Percentiles rank a stretch among this genome's conserved stretches.
phyloP scores from a whole-genome alignment of 139 green algal species.

The Pleodorina starrii region DNA sequence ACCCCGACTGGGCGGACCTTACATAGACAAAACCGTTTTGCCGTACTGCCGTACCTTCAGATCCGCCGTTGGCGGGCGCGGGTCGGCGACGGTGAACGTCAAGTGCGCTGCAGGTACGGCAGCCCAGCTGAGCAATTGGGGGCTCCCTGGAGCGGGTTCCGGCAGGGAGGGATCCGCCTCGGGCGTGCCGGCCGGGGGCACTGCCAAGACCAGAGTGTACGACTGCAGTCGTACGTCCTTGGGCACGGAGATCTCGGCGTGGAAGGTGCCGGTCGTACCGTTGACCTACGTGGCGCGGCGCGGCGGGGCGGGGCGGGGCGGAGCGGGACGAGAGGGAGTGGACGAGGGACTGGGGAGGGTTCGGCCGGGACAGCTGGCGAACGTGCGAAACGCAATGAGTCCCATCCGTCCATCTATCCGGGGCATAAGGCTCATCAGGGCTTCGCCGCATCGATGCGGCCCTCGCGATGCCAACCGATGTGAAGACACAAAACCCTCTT shows the following conservation, averaged over 20 bases:
- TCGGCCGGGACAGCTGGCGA: no score
- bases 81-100: conserved; percentile 61
- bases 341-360: no score
- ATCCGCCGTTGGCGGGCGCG: conserved; percentile 62
- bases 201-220: conserved; percentile 14
- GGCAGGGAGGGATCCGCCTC: neutral
- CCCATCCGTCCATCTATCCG: no score
- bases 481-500: no score
- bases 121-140: neutral
- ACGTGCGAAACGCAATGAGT: no score
- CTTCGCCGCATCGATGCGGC: no score
- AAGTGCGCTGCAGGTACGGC: neutral
- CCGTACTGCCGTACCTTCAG: conserved; percentile 44
- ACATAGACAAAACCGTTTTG: no score
- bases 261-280: conserved; percentile 1
- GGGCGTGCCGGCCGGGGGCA: neutral
- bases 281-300: neutral
- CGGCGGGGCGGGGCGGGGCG: no score
- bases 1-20: no score
- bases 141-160: neutral
- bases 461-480: no score
- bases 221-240: neutral
- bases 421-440: no score
- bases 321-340: neutral
- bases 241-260: conserved; percentile 18